These are phyloP conservation scores for Agaricus blazei DNA, from an alignment of 768 basidiomycete genomes.

Conservation along the genomic window DNA sequence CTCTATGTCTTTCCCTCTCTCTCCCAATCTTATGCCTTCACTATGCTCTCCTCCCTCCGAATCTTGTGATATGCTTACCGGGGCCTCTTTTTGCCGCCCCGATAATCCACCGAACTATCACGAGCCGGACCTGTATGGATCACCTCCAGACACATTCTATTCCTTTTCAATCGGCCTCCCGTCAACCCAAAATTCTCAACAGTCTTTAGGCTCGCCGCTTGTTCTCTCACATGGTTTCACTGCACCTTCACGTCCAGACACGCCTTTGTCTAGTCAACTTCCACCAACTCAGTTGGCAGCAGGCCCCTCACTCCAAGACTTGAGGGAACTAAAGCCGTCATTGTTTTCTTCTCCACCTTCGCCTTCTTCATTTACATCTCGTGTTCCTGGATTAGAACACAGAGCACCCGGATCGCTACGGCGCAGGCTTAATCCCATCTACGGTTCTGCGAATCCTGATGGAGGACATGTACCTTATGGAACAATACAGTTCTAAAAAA, in stretches of 20 bases:
- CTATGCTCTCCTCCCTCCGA: not conserved
- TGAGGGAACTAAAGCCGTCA: not conserved
- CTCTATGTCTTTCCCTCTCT: not conserved
- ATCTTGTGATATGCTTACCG: not conserved
- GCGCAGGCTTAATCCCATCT: not conserved
- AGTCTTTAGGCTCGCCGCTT: not conserved
- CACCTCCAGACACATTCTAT: not conserved
- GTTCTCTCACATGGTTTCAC: not conserved
- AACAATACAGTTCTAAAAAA: constrained; percentile 1
- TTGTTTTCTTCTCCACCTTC: not conserved
- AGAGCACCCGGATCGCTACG: not conserved
- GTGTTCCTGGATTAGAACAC: constrained; percentile 2
- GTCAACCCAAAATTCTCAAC: not conserved
- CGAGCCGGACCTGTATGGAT: not conserved
- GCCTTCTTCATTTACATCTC: constrained; percentile 1
- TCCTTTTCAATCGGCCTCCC: not conserved
- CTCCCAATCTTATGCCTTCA: not conserved
- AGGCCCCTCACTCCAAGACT: not conserved
- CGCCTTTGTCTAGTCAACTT: not conserved
- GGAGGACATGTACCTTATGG: constrained; percentile 1
- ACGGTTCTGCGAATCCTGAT: not conserved
- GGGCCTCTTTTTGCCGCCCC: not conserved
- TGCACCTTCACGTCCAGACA: not conserved
- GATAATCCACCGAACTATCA: not conserved
- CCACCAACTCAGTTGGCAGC: not conserved